Conservation (phyloP, 169 alveolate genomes). For the Plasmodium cynomolgi region DNA sequence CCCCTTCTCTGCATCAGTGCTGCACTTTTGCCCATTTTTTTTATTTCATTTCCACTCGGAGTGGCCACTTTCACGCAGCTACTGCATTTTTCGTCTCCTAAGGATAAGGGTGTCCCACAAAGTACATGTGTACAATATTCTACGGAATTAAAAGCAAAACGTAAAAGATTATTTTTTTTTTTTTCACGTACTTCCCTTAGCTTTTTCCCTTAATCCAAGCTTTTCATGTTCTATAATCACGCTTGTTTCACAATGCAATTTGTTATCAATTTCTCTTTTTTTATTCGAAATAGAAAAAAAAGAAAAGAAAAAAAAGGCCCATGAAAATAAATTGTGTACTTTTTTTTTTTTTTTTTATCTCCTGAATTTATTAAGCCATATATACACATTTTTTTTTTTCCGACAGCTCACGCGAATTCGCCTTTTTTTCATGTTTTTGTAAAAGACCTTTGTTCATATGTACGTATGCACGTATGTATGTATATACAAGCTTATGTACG, state of each 20-base stretch:
- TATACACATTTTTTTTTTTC: not conserved
- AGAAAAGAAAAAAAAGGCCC: not conserved
- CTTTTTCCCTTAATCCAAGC: not conserved
- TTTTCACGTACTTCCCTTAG: not conserved
- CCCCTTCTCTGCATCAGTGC: not conserved
- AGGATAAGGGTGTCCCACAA: conserved; percentile 1
- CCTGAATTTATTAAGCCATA: not conserved
- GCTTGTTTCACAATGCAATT: conserved; percentile 16
- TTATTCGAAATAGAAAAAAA: not conserved
- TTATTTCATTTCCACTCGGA: not conserved
- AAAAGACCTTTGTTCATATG: conserved; percentile 1
- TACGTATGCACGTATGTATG: conserved; percentile 2
- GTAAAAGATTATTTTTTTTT: not conserved
- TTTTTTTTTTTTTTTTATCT: conserved; percentile 17
- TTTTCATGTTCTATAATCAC: conserved; percentile 7
- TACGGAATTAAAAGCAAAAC: conserved; percentile 12
- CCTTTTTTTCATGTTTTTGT: not conserved
- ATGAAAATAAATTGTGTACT: not conserved
- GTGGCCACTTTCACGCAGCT: not conserved
- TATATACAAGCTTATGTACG: conserved; percentile 3
- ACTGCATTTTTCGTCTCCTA: conserved; percentile 21
- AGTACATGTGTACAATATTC: conserved; percentile 15
- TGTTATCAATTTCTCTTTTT: not conserved
- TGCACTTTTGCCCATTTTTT: conserved; percentile 1
- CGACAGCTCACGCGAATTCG: conserved; percentile 1